phyloP scores from a whole-genome alignment of 257 asterid genomes.

The Prunella vulgaris region DNA sequence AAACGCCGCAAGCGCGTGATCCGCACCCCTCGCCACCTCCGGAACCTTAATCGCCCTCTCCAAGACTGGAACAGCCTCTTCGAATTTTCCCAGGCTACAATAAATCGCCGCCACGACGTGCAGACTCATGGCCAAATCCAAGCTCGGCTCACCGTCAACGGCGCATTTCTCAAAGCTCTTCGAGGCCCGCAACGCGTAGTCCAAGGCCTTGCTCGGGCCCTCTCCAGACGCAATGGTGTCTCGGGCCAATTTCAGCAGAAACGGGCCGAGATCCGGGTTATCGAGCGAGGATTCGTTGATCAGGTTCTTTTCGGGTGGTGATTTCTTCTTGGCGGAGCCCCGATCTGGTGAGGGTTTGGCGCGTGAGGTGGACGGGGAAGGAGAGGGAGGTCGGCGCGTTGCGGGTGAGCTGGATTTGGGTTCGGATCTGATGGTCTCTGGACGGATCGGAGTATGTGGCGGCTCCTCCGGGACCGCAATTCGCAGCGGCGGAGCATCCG shows the following conservation, averaged over 20 bases:
- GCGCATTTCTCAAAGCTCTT: constrained; percentile 78
- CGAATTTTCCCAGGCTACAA: constrained; percentile 85
- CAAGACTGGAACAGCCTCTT: constrained; percentile 87
- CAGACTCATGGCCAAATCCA: constrained; percentile 94
- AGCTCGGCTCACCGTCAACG: constrained; percentile 67
- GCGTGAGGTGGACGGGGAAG: constrained; percentile 89
- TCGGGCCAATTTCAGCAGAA: constrained; percentile 73
- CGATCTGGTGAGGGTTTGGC: constrained; percentile 94
- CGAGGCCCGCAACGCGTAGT: constrained; percentile 81
- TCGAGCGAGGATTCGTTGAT: constrained; percentile 76
- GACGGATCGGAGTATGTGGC: constrained; percentile 51
- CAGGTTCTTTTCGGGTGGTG: constrained; percentile 63
- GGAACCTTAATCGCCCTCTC: constrained; percentile 91
- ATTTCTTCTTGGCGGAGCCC: constrained; percentile 72
- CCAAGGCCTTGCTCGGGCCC: constrained; percentile 79
- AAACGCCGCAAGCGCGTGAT: constrained; percentile 92
- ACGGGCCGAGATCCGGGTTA: constrained; percentile 99
- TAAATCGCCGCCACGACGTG: constrained; percentile 98
- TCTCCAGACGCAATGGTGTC: constrained; percentile 95
- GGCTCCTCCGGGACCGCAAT: constrained; percentile 47
- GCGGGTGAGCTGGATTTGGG: constrained; percentile 62
- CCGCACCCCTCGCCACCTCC: constrained; percentile 77
- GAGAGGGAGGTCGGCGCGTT: constrained; percentile 79
- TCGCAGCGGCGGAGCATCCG: constrained; percentile 66
- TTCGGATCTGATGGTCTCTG: constrained; percentile 61